Base-by-base conservation (phyloP, 208 protist species). In the Wallacemonas rigidus region DNA sequence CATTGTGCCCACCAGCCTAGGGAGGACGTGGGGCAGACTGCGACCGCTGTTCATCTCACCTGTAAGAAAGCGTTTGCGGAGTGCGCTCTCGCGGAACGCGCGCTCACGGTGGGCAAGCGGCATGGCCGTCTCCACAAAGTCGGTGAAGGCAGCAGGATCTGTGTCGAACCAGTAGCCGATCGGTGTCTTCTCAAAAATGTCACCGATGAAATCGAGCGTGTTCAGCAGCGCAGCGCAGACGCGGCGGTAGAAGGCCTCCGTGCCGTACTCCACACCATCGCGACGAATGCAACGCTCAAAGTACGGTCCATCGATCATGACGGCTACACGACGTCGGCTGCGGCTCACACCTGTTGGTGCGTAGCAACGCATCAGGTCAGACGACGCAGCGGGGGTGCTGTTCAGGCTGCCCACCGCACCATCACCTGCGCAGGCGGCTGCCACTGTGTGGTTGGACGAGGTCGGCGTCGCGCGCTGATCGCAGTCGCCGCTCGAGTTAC, bases 131-230 rank as follows among this genome's bases (percentile, higher is more conserved):
- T 94, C 83, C 47, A 94, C 71, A 71, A 92, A 94, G 67, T 91
- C 81, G 17, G 75, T 83, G 61, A 96, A 94, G 50, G 85, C 84
- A 2, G 78, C 70, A 8, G 89, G 89, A 71, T 93, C 85, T 0
- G 86, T 94, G 78, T 96, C 91, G 56, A 94, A 94, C 91, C 91
- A 96, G 70, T 84, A 94, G 14, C 82, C 91, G 53, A 93, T 80
- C 4, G 88, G 87, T 54, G 80, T 78, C 69, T 83, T 87, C 38
- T 73, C 77, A 72, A 94, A 94, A 48, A 96, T 85, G 58, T 91
- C 87, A 58, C 91, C 91, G 48, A 96, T 80, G 80, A 85, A 92
- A 51, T 89, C 76, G 43, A 96, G 74, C 44, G 87, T 86, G 82
- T 88, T 63, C 43, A 72, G 80, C 68, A 96, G 79, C 1, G 81